Percentiles rank a stretch among this genome's conserved stretches.
Conservation (phyloP, 352 stramenopile genomes). For the Pythium rhizo-oryzae region DNA sequence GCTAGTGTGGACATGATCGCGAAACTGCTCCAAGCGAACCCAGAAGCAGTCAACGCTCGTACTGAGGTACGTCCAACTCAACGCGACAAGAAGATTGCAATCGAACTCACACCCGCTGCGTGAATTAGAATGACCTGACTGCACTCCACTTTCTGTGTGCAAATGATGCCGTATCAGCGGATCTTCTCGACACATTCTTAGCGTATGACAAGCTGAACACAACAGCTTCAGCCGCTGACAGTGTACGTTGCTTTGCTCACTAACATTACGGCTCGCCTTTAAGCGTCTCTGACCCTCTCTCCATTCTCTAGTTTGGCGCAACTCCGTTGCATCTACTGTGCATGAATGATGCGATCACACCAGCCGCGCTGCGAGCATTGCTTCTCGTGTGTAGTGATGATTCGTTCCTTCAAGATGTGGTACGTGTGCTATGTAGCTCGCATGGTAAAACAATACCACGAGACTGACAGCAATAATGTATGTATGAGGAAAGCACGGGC, state of each 20-base stretch:
- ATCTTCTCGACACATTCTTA: slow-evolving; percentile 44
- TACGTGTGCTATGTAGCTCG: slow-evolving; percentile 20
- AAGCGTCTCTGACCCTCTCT: neutral
- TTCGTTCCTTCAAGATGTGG: slow-evolving; percentile 51
- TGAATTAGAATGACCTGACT: slow-evolving; percentile 39
- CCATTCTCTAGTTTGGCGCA: slow-evolving; percentile 44
- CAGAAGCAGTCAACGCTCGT: slow-evolving; percentile 33
- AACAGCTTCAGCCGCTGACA: slow-evolving; percentile 17
- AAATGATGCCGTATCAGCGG: slow-evolving; percentile 47
- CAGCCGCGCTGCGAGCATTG: slow-evolving; percentile 39
- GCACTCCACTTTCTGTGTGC: slow-evolving; percentile 53
- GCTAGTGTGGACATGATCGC: slow-evolving; percentile 37
- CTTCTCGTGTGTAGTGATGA: slow-evolving; percentile 48
- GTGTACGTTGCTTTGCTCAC: slow-evolving; percentile 4
- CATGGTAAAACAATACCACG: neutral
- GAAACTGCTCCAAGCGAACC: slow-evolving; percentile 33
- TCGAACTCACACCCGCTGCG: neutral
- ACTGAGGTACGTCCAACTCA: slow-evolving; percentile 32
- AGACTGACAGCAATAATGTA: neutral
- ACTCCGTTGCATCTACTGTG: slow-evolving; percentile 68
- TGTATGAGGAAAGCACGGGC: slow-evolving; percentile 36
- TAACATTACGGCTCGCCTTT: neutral
- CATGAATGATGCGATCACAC: slow-evolving; percentile 54
- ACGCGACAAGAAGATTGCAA: neutral
- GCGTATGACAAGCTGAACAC: slow-evolving; percentile 43